Conservation (phyloP, 1,284 basidiomycete species). For the Volvariella volvacea region DNA sequence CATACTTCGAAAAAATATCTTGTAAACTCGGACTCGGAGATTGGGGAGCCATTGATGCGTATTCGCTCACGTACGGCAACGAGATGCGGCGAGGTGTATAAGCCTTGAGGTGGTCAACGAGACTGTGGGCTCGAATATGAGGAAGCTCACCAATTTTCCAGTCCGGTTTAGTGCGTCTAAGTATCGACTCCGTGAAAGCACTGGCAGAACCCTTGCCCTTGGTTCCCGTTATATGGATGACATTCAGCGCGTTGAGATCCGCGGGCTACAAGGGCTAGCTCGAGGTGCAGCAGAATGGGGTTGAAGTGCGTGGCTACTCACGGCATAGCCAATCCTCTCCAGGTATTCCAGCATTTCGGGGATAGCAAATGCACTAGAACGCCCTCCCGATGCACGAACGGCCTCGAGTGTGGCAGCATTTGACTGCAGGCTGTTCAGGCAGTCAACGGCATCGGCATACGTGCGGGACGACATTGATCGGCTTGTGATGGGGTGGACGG, state of each 20-base stretch:
- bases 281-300: neutral
- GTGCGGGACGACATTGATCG: constrained; percentile 49
- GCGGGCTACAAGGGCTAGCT: constrained; percentile 44
- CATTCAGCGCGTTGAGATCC: constrained; percentile 86
- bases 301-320: constrained; percentile 33
- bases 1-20: constrained; percentile 96
- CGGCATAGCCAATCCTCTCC: constrained; percentile 80
- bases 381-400: constrained; percentile 70
- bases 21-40: constrained; percentile 86
- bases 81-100: constrained; percentile 97
- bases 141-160: constrained; percentile 47
- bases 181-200: constrained; percentile 81
- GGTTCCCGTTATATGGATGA: constrained; percentile 96
- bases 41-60: constrained; percentile 85
- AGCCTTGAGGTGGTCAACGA: constrained; percentile 43
- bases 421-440: constrained; percentile 88
- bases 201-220: constrained; percentile 99
- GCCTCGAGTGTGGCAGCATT: constrained; percentile 91
- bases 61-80: constrained; percentile 96
- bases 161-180: constrained; percentile 55
- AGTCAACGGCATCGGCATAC: constrained; percentile 79
- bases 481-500: constrained; percentile 5
- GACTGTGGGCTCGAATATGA: constrained; percentile 3
- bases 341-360: constrained; percentile 92
- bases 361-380: constrained; percentile 68